These are phyloP conservation scores for Avena sativa DNA, from an alignment of 176 grass and related monocot genomes.

Conservation along the genomic window DNA sequence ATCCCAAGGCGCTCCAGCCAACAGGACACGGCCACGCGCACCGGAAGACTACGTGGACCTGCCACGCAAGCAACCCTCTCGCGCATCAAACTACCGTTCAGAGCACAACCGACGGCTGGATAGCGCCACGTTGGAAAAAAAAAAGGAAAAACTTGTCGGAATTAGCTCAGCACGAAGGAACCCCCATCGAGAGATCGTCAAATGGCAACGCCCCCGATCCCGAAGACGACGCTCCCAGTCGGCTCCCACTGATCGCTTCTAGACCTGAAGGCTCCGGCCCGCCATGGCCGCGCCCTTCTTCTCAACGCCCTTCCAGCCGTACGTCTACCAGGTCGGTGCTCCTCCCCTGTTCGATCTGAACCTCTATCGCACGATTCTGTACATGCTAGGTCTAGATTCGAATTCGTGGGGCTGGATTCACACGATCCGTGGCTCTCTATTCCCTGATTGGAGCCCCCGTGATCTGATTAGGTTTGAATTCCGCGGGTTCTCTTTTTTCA, in stretches of 20 bases:
- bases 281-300: slow-evolving; percentile 97
- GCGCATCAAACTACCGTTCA: slow-evolving; percentile 6
- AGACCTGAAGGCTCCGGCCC: slow-evolving; percentile 44
- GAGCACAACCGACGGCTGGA: not conserved
- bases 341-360: slow-evolving; percentile 34
- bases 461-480: slow-evolving; percentile 44
- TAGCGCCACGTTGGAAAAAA: not conserved
- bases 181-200: slow-evolving; percentile 15
- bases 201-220: slow-evolving; percentile 35
- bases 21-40: slow-evolving; percentile 24
- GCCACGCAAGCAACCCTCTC: slow-evolving; percentile 29
- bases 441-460: not conserved
- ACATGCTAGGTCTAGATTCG: slow-evolving; percentile 46
- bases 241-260: slow-evolving; percentile 45
- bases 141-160: not conserved
- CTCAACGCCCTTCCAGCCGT: slow-evolving; percentile 90
- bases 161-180: not conserved
- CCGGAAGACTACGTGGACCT: not conserved
- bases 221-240: slow-evolving; percentile 36
- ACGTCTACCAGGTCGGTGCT: slow-evolving; percentile 82
- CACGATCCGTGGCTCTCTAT: slow-evolving; percentile 14
- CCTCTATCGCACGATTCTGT: not conserved
- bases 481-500: slow-evolving; percentile 36
- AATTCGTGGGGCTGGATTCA: slow-evolving; percentile 44
- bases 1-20: slow-evolving; percentile 5